phyloP scores from a whole-genome alignment of 495 filamentous ascomycete species.

The Niebla homalea region DNA sequence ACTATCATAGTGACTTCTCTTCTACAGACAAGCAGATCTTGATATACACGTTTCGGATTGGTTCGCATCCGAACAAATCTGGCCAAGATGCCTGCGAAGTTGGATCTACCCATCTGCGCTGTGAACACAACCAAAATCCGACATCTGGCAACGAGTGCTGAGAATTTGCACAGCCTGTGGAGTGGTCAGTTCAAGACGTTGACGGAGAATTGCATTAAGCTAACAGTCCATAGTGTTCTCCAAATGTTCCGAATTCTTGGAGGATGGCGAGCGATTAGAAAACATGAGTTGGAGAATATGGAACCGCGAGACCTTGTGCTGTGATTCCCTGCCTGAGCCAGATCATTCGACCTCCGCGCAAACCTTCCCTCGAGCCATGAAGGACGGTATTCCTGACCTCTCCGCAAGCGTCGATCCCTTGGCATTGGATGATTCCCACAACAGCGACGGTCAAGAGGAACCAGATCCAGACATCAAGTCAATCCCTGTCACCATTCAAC shows the following conservation, averaged over 20 bases:
- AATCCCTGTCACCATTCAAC: conserved; percentile 31
- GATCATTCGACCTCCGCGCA: conserved; percentile 28
- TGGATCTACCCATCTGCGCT: conserved; percentile 61
- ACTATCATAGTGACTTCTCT: too few species aligned
- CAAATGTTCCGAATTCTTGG: conserved; percentile 85
- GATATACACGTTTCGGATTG: too few species aligned
- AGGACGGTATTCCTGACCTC: conserved; percentile 60
- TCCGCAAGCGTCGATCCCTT: conserved; percentile 87
- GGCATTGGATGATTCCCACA: conserved; percentile 56
- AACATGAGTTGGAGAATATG: conserved; percentile 94
- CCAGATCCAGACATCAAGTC: too few species aligned
- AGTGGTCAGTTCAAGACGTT: conserved; percentile 54
- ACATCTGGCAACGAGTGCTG: conserved; percentile 87
- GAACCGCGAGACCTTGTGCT: conserved; percentile 94
- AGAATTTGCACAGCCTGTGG: conserved; percentile 96
- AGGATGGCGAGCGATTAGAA: conserved; percentile 82
- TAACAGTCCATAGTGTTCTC: conserved; percentile 59
- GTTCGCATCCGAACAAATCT: too few species aligned
- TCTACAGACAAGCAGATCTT: too few species aligned
- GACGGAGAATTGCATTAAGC: conserved; percentile 3
- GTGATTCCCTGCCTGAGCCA: conserved; percentile 47
- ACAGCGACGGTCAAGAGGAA: conserved; percentile 44
- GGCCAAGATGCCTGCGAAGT: conserved; percentile 43
- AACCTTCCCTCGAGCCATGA: conserved; percentile 31
- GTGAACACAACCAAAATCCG: conserved; percentile 79